Conservation (phyloP, 2,329 filamentous ascomycete species). For the Colletotrichum sansevieriae region DNA sequence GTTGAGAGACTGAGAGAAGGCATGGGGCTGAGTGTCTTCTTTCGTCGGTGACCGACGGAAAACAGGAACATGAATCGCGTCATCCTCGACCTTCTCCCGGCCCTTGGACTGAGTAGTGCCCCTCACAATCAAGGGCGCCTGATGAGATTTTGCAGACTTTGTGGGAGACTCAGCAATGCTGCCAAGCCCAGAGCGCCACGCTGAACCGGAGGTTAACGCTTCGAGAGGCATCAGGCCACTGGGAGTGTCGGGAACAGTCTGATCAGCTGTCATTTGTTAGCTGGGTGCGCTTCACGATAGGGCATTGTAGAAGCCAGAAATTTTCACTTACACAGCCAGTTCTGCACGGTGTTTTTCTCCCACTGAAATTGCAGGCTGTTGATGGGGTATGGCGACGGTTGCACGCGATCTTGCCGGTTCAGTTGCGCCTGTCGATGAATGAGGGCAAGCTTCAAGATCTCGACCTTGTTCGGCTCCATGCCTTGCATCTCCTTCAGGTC, state of each 20-base stretch:
- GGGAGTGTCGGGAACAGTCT: constrained; percentile 12
- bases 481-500: constrained; percentile 49
- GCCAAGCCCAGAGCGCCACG: not conserved
- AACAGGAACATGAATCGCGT: constrained; percentile 31
- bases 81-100: constrained; percentile 28
- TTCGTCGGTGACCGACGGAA: constrained; percentile 31
- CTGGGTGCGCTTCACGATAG: not conserved
- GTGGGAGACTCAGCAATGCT: not conserved
- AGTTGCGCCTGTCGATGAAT: constrained; percentile 49
- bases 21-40: not conserved
- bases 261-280: constrained; percentile 16
- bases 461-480: constrained; percentile 48
- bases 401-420: not conserved
- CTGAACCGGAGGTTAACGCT: not conserved
- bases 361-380: constrained; percentile 48
- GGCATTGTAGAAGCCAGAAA: not conserved
- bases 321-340: constrained; percentile 54
- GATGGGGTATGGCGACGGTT: constrained; percentile 11
- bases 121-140: constrained; percentile 7
- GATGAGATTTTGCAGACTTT: not conserved
- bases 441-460: constrained; percentile 51
- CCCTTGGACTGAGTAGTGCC: constrained; percentile 19
- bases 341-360: constrained; percentile 47
- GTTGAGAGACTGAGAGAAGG: not conserved
- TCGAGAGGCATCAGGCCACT: constrained; percentile 21